Evolutionary conservation across 805 yeast species (phyloP).

Genomic region (Metschnikowia chrysomelidarum): DNA sequence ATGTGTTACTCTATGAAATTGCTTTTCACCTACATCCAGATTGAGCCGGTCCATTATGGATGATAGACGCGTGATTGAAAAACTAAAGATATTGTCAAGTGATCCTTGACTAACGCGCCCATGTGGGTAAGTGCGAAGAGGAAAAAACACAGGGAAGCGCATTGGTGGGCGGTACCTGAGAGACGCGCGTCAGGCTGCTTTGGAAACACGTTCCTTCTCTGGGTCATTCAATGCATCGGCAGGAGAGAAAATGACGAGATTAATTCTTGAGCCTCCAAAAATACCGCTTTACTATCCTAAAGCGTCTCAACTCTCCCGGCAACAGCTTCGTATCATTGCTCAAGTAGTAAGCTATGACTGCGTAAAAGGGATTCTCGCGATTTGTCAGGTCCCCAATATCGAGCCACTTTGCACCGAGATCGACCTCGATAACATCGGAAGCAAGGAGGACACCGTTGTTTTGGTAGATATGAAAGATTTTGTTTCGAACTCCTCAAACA

Average conservation of each 20-base stretch:
- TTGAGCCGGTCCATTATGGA: constrained; percentile 11
- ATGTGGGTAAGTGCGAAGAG: too few relatives aligned
- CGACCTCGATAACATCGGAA: constrained; percentile 11
- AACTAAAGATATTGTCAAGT: too few relatives aligned
- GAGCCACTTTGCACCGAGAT: constrained; percentile 15
- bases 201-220: too few relatives aligned
- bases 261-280: constrained; percentile 27
- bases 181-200: too few relatives aligned
- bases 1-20: not conserved
- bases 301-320: constrained; percentile 22
- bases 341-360: constrained; percentile 26
- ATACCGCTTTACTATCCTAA: constrained; percentile 22
- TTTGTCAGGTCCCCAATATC: constrained; percentile 21
- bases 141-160: too few relatives aligned
- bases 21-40: constrained; percentile 3
- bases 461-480: constrained; percentile 9
- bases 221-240: too few relatives aligned
- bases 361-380: constrained; percentile 12
- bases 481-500: not conserved
- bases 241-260: constrained; percentile 36
- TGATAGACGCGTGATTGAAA: too few relatives aligned
- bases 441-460: not conserved
- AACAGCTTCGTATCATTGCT: constrained; percentile 27
- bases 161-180: too few relatives aligned
- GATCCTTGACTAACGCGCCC: too few relatives aligned